Base-by-base conservation (phyloP, 345 rosid species). In the Pistacia vera region DNA sequence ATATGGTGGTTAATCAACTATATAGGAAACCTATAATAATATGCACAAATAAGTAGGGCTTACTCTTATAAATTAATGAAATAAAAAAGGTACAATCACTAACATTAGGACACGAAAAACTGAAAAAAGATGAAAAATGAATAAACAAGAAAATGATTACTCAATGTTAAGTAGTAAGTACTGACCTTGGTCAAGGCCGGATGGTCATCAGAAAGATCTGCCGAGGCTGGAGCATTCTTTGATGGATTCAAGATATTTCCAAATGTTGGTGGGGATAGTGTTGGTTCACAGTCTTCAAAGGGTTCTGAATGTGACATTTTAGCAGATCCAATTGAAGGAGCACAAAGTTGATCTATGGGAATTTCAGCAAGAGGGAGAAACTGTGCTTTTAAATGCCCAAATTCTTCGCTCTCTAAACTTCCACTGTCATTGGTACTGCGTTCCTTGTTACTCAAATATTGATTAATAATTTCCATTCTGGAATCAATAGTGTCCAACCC, bases 161-260 rank as follows among this genome's bases (percentile, higher is more conserved):
- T 13, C 33, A 68, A 58, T 65, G 49, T 38, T 30, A 20, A 65
- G n/a, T 71, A 78, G 41, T 30, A 20, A 65, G n/a, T 71, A 78
- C 88, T 84, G 75, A 95, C 98, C 97, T 92, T 86, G 72, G 83
- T 80, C 48, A 74, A 77, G 10, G 77, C 66, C 78, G 69, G 71
- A 70, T 70, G 79, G 58, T 81, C 85, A 75, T 85, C 83, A 62
- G 20, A 62, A 38, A 71, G 66, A 83, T 84, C 86, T 22, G 71
- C 66, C 38, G 82, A 80, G 51, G 77, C 59, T 64, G 78, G 70
- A 77, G 79, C 70, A 71, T 68, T 70, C 71, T 59, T 75, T 12
- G 78, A 79, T 79, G 77, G 62, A 73, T 67, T 72, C 51, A 49
- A 54, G 14, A 58, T 44, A 74, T 81, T 83, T 83, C 64, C 85